A percentile compares a stretch with the other conserved stretches of the same genome.
phyloP scores from a whole-genome alignment of 495 filamentous ascomycete genomes.

The Penicillium paradoxum region DNA sequence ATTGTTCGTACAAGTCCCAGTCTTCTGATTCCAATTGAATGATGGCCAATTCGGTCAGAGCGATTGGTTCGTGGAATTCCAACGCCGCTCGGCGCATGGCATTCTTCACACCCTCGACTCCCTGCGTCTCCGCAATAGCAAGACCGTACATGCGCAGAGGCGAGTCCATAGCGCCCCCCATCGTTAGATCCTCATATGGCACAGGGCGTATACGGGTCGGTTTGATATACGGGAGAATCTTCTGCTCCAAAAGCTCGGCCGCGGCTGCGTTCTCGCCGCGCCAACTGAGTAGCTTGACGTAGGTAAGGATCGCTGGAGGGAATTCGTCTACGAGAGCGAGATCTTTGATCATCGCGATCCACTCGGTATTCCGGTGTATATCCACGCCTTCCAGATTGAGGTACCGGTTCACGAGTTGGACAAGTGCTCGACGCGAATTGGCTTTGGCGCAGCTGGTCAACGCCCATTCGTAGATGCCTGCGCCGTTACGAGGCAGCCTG shows the following conservation, averaged over 20 bases:
- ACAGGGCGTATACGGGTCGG: slow-evolving; percentile 4
- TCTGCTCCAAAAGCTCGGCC: slow-evolving; percentile 18
- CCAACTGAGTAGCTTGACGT: slow-evolving; percentile 24
- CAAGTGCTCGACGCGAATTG: slow-evolving; percentile 9
- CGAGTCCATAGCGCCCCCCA: slow-evolving; percentile 5
- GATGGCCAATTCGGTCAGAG: slow-evolving; percentile 26
- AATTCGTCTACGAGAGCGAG: slow-evolving; percentile 21
- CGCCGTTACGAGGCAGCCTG: background rate
- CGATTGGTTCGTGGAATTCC: slow-evolving; percentile 29
- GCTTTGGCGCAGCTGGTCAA: slow-evolving; percentile 23
- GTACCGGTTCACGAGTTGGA: background rate
- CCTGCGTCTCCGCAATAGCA: slow-evolving; percentile 11
- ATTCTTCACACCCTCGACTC: slow-evolving; percentile 5
- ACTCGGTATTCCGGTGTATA: slow-evolving; percentile 5
- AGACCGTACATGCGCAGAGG: slow-evolving; percentile 28
- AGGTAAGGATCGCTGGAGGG: slow-evolving; percentile 29
- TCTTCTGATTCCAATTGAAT: slow-evolving; percentile 20
- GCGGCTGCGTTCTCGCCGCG: slow-evolving; percentile 21
- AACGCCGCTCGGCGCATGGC: slow-evolving; percentile 22
- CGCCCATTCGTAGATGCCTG: slow-evolving; percentile 19
- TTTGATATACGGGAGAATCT: slow-evolving; percentile 19
- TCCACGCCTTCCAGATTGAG: slow-evolving; percentile 11
- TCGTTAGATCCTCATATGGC: slow-evolving; percentile 9
- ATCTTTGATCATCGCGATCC: slow-evolving; percentile 16
- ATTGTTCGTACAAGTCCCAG: slow-evolving; percentile 32